phyloP scores from a whole-genome alignment of 441 rosid genomes.

The Pelargonium cotyledonis region DNA sequence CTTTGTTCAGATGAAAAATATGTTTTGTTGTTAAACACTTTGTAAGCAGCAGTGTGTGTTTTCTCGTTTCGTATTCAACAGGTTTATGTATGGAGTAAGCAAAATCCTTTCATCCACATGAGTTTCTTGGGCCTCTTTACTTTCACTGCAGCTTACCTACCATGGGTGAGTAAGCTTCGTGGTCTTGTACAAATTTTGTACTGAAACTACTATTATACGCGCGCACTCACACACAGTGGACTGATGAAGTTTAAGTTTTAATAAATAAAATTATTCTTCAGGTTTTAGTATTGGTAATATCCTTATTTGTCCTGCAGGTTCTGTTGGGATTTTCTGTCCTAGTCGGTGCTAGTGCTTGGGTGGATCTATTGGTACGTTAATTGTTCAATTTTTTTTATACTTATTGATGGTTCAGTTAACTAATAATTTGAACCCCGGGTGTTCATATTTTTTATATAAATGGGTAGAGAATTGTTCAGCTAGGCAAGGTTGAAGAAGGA shows the following conservation, averaged over 20 bases:
- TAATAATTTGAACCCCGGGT: neutral
- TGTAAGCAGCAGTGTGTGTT: slow-evolving; percentile 6
- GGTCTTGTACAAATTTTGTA: neutral
- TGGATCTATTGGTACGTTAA: slow-evolving; percentile 74
- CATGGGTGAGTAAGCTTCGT: slow-evolving; percentile 67
- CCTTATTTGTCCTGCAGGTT: slow-evolving; percentile 44
- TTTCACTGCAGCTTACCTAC: slow-evolving; percentile 93
- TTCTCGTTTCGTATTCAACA: slow-evolving; percentile 21
- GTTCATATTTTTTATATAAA: neutral
- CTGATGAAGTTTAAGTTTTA: neutral
- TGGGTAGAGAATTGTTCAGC: neutral
- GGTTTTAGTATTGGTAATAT: neutral
- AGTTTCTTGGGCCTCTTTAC: slow-evolving; percentile 96
- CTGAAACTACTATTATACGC: neutral
- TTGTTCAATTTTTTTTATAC: neutral
- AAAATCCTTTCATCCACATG: slow-evolving; percentile 97
- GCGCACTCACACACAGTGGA: neutral
- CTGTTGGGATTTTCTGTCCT: slow-evolving; percentile 94
- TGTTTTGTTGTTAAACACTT: slow-evolving; percentile 14
- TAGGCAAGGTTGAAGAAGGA: neutral
- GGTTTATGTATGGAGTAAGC: slow-evolving; percentile 99
- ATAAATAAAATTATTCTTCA: neutral
- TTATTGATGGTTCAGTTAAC: neutral
- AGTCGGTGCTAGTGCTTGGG: slow-evolving; percentile 99
- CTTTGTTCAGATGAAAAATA: slow-evolving; percentile 11